Percentiles rank a stretch among this genome's conserved stretches.
These are phyloP conservation scores for Cyclostephanos tholiformis DNA, from an alignment of 108 stramenopile genomes.

Conservation along the genomic window DNA sequence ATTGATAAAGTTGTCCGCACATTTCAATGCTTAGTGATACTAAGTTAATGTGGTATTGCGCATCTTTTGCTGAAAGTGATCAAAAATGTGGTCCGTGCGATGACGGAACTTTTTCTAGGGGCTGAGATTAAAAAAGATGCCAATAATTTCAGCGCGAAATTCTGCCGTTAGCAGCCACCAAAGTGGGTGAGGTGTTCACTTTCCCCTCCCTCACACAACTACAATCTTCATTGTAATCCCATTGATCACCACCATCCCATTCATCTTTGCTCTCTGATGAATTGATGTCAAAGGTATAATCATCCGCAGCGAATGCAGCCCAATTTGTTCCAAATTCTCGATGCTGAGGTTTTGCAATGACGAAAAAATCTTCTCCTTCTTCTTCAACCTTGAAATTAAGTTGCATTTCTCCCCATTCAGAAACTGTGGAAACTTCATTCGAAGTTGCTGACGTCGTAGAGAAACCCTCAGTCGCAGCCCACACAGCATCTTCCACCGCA, in stretches of 20 bases:
- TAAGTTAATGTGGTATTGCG: too few species aligned
- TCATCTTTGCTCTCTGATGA: slow-evolving; percentile 2
- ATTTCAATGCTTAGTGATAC: too few species aligned
- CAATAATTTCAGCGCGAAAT: too few species aligned
- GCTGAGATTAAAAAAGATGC: too few species aligned
- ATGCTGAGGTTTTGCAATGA: slow-evolving; percentile 19
- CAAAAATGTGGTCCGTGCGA: too few species aligned
- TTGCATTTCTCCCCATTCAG: neutral
- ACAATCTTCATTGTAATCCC: slow-evolving; percentile 1
- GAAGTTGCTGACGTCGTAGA: slow-evolving; percentile 30
- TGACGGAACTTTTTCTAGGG: too few species aligned
- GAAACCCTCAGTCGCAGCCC: slow-evolving; percentile 36
- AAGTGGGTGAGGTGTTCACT: slow-evolving; percentile 2
- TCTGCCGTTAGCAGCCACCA: neutral
- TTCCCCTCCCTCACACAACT: neutral
- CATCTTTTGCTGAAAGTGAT: too few species aligned
- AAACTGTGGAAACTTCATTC: slow-evolving; percentile 14
- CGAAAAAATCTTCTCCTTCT: slow-evolving; percentile 35
- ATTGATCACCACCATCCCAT: slow-evolving; percentile 34
- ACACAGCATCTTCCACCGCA: slow-evolving; percentile 40
- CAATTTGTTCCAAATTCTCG: slow-evolving; percentile 17
- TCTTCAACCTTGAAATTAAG: neutral
- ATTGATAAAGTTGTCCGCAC: too few species aligned
- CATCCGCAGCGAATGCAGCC: slow-evolving; percentile 30
- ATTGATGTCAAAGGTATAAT: slow-evolving; percentile 21